phyloP scores from a whole-genome alignment of 805 yeast genomes.

The Dipodascus albidus region DNA sequence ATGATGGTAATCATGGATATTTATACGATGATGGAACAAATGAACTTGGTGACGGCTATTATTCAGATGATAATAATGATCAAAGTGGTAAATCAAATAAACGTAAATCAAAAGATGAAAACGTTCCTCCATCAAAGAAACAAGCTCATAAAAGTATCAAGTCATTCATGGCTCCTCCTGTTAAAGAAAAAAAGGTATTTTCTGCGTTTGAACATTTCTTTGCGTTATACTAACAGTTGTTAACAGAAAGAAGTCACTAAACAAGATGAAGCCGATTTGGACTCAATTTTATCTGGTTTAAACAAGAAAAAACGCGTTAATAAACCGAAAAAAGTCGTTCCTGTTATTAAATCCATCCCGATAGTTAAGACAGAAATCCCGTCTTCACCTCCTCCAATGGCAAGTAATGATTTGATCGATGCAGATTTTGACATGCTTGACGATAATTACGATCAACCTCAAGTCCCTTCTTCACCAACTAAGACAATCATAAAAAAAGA shows the following conservation, averaged over 20 bases:
- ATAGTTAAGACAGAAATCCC: neutral
- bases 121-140: neutral
- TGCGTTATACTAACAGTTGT: neutral
- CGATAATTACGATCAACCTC: neutral
- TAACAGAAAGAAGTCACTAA: neutral
- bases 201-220: neutral
- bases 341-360: neutral
- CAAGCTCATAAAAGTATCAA: neutral
- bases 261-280: neutral
- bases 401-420: neutral
- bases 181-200: neutral
- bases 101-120: neutral
- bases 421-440: neutral
- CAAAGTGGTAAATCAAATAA: neutral
- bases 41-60: neutral
- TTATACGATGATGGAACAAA: neutral
- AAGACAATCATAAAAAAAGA: neutral
- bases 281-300: neutral
- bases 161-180: neutral
- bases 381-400: conserved; percentile 20
- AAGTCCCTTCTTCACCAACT: neutral
- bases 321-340: neutral
- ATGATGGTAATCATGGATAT: neutral
- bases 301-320: neutral
- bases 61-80: neutral